Conservation (phyloP, 169 alveolate genomes). For the Pseudocohnilembus persalinus region DNA sequence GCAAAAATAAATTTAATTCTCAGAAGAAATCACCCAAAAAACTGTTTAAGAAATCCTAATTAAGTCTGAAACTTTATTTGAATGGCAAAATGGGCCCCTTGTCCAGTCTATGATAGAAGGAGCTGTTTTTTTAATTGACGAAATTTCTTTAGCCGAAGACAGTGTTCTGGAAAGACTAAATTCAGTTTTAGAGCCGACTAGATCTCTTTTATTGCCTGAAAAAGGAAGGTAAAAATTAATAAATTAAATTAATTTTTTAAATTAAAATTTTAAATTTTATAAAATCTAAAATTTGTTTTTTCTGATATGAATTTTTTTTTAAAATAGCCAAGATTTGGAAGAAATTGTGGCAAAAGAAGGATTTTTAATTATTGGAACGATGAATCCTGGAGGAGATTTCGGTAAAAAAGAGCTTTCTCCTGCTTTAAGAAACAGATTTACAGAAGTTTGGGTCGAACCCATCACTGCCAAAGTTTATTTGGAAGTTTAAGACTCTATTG, state of each 20-base stretch:
- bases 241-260: background rate
- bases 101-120: slow-evolving; percentile 96
- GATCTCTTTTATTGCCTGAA: slow-evolving; percentile 74
- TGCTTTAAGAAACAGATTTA: slow-evolving; percentile 97
- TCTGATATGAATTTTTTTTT: too few species aligned
- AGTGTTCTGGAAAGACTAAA: slow-evolving; percentile 98
- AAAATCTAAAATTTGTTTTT: too few species aligned
- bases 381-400: slow-evolving; percentile 99
- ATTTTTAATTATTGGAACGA: slow-evolving; percentile 97
- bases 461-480: slow-evolving; percentile 12
- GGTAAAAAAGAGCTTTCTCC: slow-evolving; percentile 99
- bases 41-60: slow-evolving; percentile 2
- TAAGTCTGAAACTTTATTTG: slow-evolving; percentile 85
- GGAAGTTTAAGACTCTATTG: background rate
- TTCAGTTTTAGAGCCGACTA: slow-evolving; percentile 95
- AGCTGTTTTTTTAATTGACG: slow-evolving; percentile 96
- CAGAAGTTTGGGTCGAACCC: slow-evolving; percentile 94
- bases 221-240: slow-evolving; percentile 33
- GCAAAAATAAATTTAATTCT: background rate
- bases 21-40: background rate
- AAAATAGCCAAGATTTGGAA: slow-evolving; percentile 60
- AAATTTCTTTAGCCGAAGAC: slow-evolving; percentile 98
- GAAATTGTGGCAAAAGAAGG: slow-evolving; percentile 85
- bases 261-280: slow-evolving; percentile 52
- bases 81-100: slow-evolving; percentile 99